These are phyloP conservation scores for Warburgia ugandensis DNA, from an alignment of 164 flowering plant genomes.

Conservation along the genomic window DNA sequence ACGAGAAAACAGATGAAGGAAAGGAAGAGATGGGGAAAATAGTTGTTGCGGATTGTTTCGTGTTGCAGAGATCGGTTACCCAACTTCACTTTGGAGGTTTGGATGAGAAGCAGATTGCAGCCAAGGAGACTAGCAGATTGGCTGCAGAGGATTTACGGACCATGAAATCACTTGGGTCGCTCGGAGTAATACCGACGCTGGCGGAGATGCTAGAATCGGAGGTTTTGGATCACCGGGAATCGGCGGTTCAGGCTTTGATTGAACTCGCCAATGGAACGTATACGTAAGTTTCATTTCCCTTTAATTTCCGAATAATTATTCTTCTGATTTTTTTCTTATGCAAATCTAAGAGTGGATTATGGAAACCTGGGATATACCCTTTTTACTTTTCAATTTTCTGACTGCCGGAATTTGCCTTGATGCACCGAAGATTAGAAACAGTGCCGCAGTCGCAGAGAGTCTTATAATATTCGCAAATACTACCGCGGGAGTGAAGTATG, in stretches of 20 bases:
- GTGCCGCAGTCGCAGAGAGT: too few species aligned
- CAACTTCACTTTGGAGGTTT: conserved; percentile 66
- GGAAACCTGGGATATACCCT: too few species aligned
- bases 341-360: too few species aligned
- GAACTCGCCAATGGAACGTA: conserved; percentile 69
- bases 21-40: conserved; percentile 41
- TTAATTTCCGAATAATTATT: too few species aligned
- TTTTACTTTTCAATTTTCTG: too few species aligned
- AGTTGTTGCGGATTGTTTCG: conserved; percentile 28
- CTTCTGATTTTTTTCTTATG: too few species aligned
- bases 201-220: conserved; percentile 61
- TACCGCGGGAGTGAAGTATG: too few species aligned
- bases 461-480: too few species aligned
- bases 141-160: conserved; percentile 38
- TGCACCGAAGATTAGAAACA: too few species aligned
- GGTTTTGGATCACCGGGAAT: conserved; percentile 26
- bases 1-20: conserved; percentile 1
- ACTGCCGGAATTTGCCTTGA: too few species aligned
- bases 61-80: conserved; percentile 70
- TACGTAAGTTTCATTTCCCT: conserved; percentile 83
- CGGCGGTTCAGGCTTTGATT: conserved; percentile 57
- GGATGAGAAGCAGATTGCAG: conserved; percentile 54
- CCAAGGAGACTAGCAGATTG: conserved; percentile 42
- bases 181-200: conserved; percentile 69
- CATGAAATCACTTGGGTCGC: conserved; percentile 55